phyloP scores from a whole-genome alignment of 2,329 filamentous ascomycete genomes.

The Clarireedia hainanense region DNA sequence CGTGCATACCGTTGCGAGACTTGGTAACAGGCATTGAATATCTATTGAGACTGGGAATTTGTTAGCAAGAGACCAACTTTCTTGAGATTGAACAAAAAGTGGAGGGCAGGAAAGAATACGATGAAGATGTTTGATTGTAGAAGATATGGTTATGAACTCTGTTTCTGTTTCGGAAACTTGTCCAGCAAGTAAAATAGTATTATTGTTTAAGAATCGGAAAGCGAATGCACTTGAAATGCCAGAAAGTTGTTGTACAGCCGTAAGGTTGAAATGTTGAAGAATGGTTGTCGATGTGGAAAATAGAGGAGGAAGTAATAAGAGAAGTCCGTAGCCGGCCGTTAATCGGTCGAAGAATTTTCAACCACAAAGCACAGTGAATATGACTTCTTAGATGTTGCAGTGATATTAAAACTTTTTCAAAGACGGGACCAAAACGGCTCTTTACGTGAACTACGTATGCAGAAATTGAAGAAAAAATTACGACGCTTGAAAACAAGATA shows the following conservation, averaged over 20 bases:
- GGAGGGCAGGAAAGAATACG: neutral
- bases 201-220: neutral
- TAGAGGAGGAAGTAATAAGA: neutral
- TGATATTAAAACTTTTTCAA: neutral
- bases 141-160: neutral
- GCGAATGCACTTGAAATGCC: neutral
- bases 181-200: slow-evolving; percentile 2
- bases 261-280: neutral
- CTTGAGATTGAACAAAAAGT: neutral
- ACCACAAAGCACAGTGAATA: neutral
- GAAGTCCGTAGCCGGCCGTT: too few relatives aligned
- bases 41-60: slow-evolving; percentile 62
- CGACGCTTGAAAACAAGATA: too few relatives aligned
- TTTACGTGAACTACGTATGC: too few relatives aligned
- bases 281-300: slow-evolving; percentile 1
- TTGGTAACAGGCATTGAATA: slow-evolving; percentile 89
- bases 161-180: neutral
- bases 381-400: neutral
- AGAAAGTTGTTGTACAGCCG: neutral
- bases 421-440: too few relatives aligned
- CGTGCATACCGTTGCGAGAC: slow-evolving; percentile 58
- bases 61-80: slow-evolving; percentile 15
- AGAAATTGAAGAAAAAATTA: too few relatives aligned
- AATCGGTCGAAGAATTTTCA: neutral
- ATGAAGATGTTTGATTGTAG: slow-evolving; percentile 2